phyloP scores from a whole-genome alignment of 805 yeast species.

The Candida coleopterorum region DNA sequence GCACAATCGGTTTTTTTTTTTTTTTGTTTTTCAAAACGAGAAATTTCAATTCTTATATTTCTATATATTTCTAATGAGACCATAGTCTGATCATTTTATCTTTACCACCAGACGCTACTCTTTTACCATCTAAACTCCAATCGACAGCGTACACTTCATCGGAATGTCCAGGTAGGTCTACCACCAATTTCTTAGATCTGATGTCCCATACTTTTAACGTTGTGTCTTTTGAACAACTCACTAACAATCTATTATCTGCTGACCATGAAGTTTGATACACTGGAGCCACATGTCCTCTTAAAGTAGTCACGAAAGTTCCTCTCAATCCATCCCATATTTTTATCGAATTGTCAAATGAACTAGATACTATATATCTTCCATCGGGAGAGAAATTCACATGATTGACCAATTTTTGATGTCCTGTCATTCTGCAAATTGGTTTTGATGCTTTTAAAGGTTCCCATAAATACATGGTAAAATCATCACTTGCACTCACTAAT shows the following conservation, averaged over 20 bases:
- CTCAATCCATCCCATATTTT: conserved; percentile 95
- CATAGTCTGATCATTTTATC: conserved; percentile 92
- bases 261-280: conserved; percentile 99
- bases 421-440: conserved; percentile 92
- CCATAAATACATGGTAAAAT: conserved; percentile 97
- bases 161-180: conserved; percentile 91
- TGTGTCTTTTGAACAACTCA: conserved; percentile 92
- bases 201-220: conserved; percentile 96
- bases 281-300: conserved; percentile 96
- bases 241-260: conserved; percentile 84
- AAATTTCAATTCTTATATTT: no score
- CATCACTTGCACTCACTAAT: conserved; percentile 93
- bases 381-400: conserved; percentile 96
- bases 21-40: no score
- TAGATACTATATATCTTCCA: conserved; percentile 84
- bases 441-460: conserved; percentile 76
- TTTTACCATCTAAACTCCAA: conserved; percentile 93
- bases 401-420: conserved; percentile 94
- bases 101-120: conserved; percentile 97
- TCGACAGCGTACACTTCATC: conserved; percentile 97
- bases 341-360: conserved; percentile 92
- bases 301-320: conserved; percentile 84
- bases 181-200: conserved; percentile 73
- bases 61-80: no score
- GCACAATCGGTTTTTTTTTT: background rate